Base-by-base conservation (phyloP, 1,139 yeast species). In the Candida labiduridarum region DNA sequence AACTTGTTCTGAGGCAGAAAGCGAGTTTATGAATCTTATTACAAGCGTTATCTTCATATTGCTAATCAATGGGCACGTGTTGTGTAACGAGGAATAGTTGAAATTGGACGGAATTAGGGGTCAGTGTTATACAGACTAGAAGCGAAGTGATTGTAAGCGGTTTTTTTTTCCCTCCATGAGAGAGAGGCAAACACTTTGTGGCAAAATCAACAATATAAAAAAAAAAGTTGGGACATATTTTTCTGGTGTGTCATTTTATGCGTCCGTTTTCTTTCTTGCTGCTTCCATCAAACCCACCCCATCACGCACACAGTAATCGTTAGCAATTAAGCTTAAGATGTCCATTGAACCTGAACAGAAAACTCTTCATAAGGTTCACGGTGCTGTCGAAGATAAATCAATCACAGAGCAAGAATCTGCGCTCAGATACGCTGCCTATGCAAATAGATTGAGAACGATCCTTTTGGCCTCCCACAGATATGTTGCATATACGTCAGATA, bases 401-500 rank as follows among this genome's bases (percentile, higher is more conserved):
- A 46, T 48, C 12, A 41, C 44, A 33, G 58, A 82, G 19, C 56
- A 57, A 22, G 88, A 83, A 49, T 71, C 83, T 11, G 71, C 70
- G 46, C 65, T 87, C 45, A 83, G 96, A 76, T 88, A 88, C 61
- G 90, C 95, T 3, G 96, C 94, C 15, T 88, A 88, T 63, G 91
- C 92, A 55, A 85, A 85, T 62, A 71, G 96, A 60, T 64, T 87
- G 48, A 74, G 91, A 66, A 84, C 89, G 31, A 84, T 88, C 55
- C 72, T 87, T 49, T 62, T 77, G 49, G 91, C 95, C 7, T 82
- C 92, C n/a, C 94, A 87, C 62, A 71, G 96, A 58, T 89, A 89
- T 62, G 89, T 89, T 25, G 96, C 96, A 2, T 89, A 89, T 66
- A 88, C 96, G 6, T 87, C 94, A 0, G 96, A 89, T 63, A 84